These are phyloP conservation scores for Collybiopsis confluens DNA, from an alignment of 768 basidiomycete species.

Conservation along the genomic window DNA sequence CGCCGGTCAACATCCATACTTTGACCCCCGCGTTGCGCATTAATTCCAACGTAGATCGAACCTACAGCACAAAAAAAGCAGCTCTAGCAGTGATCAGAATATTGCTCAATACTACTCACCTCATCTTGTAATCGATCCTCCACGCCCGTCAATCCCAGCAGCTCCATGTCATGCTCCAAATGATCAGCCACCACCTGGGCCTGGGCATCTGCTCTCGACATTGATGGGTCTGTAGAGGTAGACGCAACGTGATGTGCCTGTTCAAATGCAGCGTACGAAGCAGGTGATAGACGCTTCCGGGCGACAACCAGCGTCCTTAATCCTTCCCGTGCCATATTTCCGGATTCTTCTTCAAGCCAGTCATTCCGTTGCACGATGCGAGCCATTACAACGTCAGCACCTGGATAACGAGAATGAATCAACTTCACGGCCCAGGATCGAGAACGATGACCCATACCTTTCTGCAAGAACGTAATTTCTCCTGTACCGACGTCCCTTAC, in stretches of 20 bases:
- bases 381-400: constrained; percentile 98
- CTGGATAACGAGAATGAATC: constrained; percentile 21
- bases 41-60: constrained; percentile 73
- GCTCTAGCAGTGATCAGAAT: not conserved
- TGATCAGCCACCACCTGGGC: constrained; percentile 64
- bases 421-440: too few relatives aligned
- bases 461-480: constrained; percentile 88
- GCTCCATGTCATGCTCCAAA: constrained; percentile 86
- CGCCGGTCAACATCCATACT: constrained; percentile 99
- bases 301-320: constrained; percentile 92
- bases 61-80: not conserved
- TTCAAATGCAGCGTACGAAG: constrained; percentile 74
- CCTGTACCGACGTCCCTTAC: constrained; percentile 73
- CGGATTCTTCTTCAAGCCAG: constrained; percentile 98
- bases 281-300: constrained; percentile 66
- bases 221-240: constrained; percentile 68
- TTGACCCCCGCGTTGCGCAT: constrained; percentile 94
- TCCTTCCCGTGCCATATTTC: constrained; percentile 97
- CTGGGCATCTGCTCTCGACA: constrained; percentile 83
- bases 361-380: constrained; percentile 94
- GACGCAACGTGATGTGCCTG: constrained; percentile 71
- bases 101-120: constrained; percentile 52
- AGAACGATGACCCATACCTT: constrained; percentile 27
- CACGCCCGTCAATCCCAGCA: constrained; percentile 94
- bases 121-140: constrained; percentile 99